A percentile compares a stretch with the other conserved stretches of the same genome.
These are phyloP conservation scores for Penicillium silybi DNA, from an alignment of 495 filamentous ascomycete genomes.

Conservation along the genomic window DNA sequence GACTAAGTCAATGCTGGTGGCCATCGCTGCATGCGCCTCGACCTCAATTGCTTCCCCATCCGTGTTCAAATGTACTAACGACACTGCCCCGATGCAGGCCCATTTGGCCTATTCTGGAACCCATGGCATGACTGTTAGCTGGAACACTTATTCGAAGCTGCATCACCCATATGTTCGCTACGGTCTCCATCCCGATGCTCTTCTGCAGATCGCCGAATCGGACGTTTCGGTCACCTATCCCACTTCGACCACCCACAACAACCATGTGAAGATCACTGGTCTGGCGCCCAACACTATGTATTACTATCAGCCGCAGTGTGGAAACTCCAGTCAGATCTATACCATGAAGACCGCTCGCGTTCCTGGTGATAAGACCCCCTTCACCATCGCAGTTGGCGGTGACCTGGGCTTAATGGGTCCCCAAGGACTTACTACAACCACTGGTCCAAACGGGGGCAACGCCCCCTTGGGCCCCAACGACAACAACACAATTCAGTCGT, in stretches of 20 bases:
- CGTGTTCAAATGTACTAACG: not conserved
- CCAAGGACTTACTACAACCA: slow-evolving; percentile 6
- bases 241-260: slow-evolving; percentile 15
- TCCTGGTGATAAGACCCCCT: slow-evolving; percentile 10
- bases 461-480: slow-evolving; percentile 4
- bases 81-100: not conserved
- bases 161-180: not conserved
- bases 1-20: not conserved
- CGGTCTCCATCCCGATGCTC: not conserved
- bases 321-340: not conserved
- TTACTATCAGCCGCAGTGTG: slow-evolving; percentile 3
- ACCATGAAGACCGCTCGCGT: slow-evolving; percentile 9
- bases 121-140: not conserved
- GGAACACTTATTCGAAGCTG: not conserved
- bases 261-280: slow-evolving; percentile 11
- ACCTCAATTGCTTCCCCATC: not conserved
- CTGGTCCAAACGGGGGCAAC: not conserved
- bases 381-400: slow-evolving; percentile 7
- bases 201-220: slow-evolving; percentile 3
- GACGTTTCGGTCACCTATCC: slow-evolving; percentile 16
- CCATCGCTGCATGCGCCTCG: not conserved
- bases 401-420: slow-evolving; percentile 14
- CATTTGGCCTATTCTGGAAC: not conserved
- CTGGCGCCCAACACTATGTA: slow-evolving; percentile 12
- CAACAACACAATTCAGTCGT: slow-evolving; percentile 11